Conservation (phyloP, 1,284 basidiomycete genomes). For the Irpex sp. region DNA sequence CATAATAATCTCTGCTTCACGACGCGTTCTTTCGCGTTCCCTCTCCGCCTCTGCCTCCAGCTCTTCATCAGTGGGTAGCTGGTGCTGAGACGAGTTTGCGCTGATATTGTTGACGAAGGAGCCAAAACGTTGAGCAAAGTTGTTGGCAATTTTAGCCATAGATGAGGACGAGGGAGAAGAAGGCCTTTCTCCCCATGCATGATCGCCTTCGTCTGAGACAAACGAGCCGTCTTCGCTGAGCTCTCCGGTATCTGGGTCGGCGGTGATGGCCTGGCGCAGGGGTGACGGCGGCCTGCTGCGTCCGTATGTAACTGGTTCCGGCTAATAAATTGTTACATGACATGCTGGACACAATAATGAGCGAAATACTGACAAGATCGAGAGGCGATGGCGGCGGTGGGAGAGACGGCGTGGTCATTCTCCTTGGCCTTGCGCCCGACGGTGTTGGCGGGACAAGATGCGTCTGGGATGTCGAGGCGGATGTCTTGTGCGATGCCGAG, state of each 20-base stretch:
- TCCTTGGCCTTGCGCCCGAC: constrained; percentile 22
- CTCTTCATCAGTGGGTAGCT: constrained; percentile 64
- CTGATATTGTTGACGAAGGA: constrained; percentile 49
- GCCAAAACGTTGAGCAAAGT: constrained; percentile 63
- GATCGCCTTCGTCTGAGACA: constrained; percentile 38
- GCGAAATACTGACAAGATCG: constrained; percentile 25
- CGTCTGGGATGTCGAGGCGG: constrained; percentile 24
- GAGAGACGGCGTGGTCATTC: constrained; percentile 30
- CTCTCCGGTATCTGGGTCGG: constrained; percentile 49
- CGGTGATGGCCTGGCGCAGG: constrained; percentile 52
- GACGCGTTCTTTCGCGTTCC: constrained; percentile 65
- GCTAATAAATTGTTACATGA: constrained; percentile 21
- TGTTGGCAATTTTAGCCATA: constrained; percentile 63
- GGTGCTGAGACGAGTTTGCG: constrained; percentile 30
- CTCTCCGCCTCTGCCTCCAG: constrained; percentile 71
- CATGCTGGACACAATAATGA: constrained; percentile 3
- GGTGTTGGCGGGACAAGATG: constrained; percentile 25
- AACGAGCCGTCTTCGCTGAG: constrained; percentile 46
- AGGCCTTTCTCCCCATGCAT: constrained; percentile 42
- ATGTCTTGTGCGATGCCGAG: constrained; percentile 24
- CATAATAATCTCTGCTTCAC: constrained; percentile 71
- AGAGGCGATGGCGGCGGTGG: constrained; percentile 29
- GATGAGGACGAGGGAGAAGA: constrained; percentile 60
- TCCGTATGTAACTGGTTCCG: constrained; percentile 27
- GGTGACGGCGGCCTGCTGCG: constrained; percentile 57